Base-by-base conservation (phyloP, 805 yeast species). In the Yamadazyma akitaensis region DNA sequence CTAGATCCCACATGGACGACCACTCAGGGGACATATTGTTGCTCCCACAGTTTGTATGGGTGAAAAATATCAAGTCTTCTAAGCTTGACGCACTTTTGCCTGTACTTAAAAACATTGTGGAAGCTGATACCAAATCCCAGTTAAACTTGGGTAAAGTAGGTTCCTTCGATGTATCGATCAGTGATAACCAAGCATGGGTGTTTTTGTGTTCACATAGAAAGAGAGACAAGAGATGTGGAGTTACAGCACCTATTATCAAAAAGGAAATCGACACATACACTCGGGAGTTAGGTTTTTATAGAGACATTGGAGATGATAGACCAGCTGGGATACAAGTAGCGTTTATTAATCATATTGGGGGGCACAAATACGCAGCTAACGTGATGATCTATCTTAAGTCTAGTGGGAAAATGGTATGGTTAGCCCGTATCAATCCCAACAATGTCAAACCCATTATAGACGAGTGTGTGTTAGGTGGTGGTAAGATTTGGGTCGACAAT, bases 361-460 rank as follows among this genome's bases (percentile, higher is more conserved):
- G 98, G 5, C 99, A 92, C 67, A 94, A 94, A 64, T 94, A 73
- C 65, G 89, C 94, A 1, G 97, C 97, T 2, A 92, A 92, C 62
- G 86, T 88, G 2, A 75, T 89, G 43, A 79, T 92, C 13, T 90
- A 89, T 60, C 67, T 82, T 53, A 81, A 76, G 52, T 44, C 53
- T 14, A 68, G 79, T 10, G 95, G 94, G 5, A 86, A 87, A 53
- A 82, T 84, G 48, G 78, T 90, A 25, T 90, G 97, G 97, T 70
- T 88, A 60, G 99, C 96, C 0, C 76, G 92, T 50, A 84, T 95
- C 46, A 74, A 79, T 2, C 98, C 98, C 3, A 73, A 75, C 43
- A 87, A 88, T 57, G 86, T 84, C 19, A 75, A 76, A 47, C 84
- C 86, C 2, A 81, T 92, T 10, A 76, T 88, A 8, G 87, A 88